Conservation (phyloP, 208 protist genomes). For the Trypanosoma boissoni region DNA sequence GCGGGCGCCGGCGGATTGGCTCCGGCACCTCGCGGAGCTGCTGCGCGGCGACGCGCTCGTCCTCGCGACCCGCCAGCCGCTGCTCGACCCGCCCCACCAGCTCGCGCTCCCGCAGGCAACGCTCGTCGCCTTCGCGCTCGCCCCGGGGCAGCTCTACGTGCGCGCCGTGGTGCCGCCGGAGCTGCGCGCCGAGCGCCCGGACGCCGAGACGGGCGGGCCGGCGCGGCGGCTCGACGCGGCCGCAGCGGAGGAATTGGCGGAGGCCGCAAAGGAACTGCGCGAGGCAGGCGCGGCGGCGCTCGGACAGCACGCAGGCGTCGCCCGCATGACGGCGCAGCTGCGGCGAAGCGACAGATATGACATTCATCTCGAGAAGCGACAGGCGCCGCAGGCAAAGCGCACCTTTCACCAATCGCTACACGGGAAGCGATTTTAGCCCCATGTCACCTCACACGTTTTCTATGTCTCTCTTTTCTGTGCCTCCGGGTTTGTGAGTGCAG, state of each 20-base stretch:
- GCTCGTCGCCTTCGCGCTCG: slow-evolving; percentile 50
- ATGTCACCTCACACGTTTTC: slow-evolving; percentile 8
- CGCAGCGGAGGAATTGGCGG: slow-evolving; percentile 8
- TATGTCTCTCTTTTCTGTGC: neutral
- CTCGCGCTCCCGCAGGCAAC: slow-evolving; percentile 32
- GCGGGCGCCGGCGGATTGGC: slow-evolving; percentile 17
- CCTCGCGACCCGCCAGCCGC: slow-evolving; percentile 28
- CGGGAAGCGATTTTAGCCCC: no score
- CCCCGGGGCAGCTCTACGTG: slow-evolving; percentile 32
- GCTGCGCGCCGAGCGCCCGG: slow-evolving; percentile 38
- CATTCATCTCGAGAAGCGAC: slow-evolving; percentile 9
- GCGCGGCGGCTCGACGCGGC: slow-evolving; percentile 15
- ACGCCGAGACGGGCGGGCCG: slow-evolving; percentile 4
- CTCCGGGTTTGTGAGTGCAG: no score
- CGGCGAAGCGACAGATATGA: slow-evolving; percentile 4
- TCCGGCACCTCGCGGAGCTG: slow-evolving; percentile 16
- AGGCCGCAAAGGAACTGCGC: slow-evolving; percentile 19
- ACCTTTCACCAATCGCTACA: no score
- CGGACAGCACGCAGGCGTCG: slow-evolving; percentile 21
- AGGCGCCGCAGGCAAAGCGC: slow-evolving; percentile 9
- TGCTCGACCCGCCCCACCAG: slow-evolving; percentile 31
- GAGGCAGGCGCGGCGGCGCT: neutral
- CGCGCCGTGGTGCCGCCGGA: slow-evolving; percentile 57
- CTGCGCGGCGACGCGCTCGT: slow-evolving; percentile 36
- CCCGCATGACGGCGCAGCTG: slow-evolving; percentile 27